These are phyloP conservation scores for Saccharomycopsis microspora DNA, from an alignment of 805 yeast species.

Conservation along the genomic window DNA sequence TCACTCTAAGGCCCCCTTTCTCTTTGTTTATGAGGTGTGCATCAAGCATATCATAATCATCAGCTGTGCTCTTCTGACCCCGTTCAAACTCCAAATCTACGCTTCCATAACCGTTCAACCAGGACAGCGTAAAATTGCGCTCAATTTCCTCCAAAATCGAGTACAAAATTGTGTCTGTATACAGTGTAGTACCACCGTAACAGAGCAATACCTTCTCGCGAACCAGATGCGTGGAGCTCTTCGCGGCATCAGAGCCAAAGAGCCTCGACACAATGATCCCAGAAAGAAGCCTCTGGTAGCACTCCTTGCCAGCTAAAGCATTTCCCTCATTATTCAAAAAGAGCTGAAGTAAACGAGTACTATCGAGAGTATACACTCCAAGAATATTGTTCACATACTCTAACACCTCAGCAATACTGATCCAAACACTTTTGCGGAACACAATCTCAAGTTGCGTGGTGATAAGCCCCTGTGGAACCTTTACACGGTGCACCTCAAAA, in stretches of 20 bases:
- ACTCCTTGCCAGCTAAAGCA: slow-evolving; percentile 1
- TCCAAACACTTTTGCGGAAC: slow-evolving; percentile 35
- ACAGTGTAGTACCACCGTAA: slow-evolving; percentile 52
- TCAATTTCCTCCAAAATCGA: slow-evolving; percentile 49
- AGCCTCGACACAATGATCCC: slow-evolving; percentile 37
- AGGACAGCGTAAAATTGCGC: slow-evolving; percentile 35
- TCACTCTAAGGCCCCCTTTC: no score
- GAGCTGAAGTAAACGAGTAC: slow-evolving; percentile 49
- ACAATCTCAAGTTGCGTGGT: slow-evolving; percentile 60
- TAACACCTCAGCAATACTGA: slow-evolving; percentile 29
- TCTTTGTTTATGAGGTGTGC: no score
- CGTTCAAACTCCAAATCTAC: no score
- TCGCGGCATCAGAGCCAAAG: slow-evolving; percentile 33
- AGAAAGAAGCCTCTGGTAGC: slow-evolving; percentile 27
- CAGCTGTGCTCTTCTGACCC: no score
- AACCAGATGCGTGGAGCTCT: slow-evolving; percentile 34
- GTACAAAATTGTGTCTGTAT: slow-evolving; percentile 54
- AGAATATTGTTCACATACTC: slow-evolving; percentile 27
- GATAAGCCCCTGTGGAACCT: slow-evolving; percentile 34
- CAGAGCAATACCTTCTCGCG: slow-evolving; percentile 38
- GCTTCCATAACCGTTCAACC: slow-evolving; percentile 26
- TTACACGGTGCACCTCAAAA: slow-evolving; percentile 15
- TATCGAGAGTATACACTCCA: slow-evolving; percentile 23
- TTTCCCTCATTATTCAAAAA: slow-evolving; percentile 41
- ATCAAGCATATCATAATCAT: no score